These are phyloP conservation scores for Beauveria varroae DNA, from an alignment of 2,329 filamentous ascomycete species.

Conservation along the genomic window DNA sequence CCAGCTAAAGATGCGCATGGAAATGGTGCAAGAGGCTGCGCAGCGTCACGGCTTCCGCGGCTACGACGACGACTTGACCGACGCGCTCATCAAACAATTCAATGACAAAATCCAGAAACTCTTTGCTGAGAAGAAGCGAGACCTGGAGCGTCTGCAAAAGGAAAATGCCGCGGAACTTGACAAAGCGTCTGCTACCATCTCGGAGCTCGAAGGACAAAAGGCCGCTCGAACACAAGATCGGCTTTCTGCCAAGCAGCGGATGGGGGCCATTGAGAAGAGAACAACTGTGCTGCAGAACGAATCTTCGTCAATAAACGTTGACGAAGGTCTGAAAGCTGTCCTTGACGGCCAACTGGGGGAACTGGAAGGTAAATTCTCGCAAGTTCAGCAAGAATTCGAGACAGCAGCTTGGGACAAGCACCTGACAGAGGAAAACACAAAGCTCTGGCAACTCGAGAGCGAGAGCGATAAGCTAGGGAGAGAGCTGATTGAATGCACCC, in stretches of 20 bases:
- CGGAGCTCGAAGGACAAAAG: slow-evolving; percentile 66
- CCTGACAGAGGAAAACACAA: slow-evolving; percentile 57
- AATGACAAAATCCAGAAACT: slow-evolving; percentile 69
- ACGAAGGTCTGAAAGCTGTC: slow-evolving; percentile 76
- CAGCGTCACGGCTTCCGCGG: slow-evolving; percentile 72
- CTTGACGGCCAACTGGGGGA: slow-evolving; percentile 69
- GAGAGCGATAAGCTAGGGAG: slow-evolving; percentile 63
- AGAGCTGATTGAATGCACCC: slow-evolving; percentile 80
- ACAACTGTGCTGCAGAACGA: slow-evolving; percentile 58
- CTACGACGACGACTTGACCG: slow-evolving; percentile 71
- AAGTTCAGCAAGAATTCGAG: slow-evolving; percentile 55
- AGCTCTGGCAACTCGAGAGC: slow-evolving; percentile 62
- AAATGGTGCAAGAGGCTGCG: slow-evolving; percentile 72
- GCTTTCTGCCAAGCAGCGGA: slow-evolving; percentile 63
- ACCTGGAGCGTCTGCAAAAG: slow-evolving; percentile 65
- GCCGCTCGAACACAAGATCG: slow-evolving; percentile 68
- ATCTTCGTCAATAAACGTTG: slow-evolving; percentile 65
- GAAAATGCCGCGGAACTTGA: slow-evolving; percentile 69
- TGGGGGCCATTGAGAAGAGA: slow-evolving; percentile 65
- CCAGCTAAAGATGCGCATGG: slow-evolving; percentile 63
- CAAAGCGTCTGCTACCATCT: slow-evolving; percentile 63
- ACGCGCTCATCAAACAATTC: slow-evolving; percentile 67
- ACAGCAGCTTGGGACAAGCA: slow-evolving; percentile 62
- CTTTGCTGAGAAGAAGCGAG: slow-evolving; percentile 68
- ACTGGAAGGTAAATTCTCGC: slow-evolving; percentile 53